Percentiles rank a stretch among this genome's conserved stretches.
These are phyloP conservation scores for Gloeostereum incarnatum DNA, from an alignment of 768 basidiomycete genomes.

Conservation along the genomic window DNA sequence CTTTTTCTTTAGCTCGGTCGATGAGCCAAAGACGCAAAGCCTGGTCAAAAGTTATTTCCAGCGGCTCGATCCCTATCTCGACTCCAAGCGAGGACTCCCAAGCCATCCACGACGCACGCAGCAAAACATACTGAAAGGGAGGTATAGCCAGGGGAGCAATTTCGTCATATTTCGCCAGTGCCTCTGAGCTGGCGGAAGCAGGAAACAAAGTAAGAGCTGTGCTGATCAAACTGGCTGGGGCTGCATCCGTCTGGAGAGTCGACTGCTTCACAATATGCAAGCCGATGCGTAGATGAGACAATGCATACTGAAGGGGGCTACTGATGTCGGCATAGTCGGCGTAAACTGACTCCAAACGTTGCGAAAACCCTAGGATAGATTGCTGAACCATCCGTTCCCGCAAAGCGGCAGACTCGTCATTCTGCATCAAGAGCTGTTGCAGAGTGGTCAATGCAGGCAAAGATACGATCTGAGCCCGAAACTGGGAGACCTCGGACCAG, in stretches of 20 bases:
- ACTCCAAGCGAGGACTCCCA: slow-evolving; percentile 36
- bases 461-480: slow-evolving; percentile 49
- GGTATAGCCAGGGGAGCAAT: slow-evolving; percentile 18
- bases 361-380: slow-evolving; percentile 69
- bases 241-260: slow-evolving; percentile 12
- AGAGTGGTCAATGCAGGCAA: slow-evolving; percentile 42
- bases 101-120: slow-evolving; percentile 37
- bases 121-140: slow-evolving; percentile 33
- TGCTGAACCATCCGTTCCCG: slow-evolving; percentile 72
- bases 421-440: slow-evolving; percentile 21
- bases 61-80: slow-evolving; percentile 17
- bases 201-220: slow-evolving; percentile 45
- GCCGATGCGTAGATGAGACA: slow-evolving; percentile 64
- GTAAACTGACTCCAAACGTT: slow-evolving; percentile 62
- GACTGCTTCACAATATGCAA: slow-evolving; percentile 40
- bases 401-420: slow-evolving; percentile 26
- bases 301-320: slow-evolving; percentile 53
- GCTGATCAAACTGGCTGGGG: slow-evolving; percentile 11
- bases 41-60: slow-evolving; percentile 58
- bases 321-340: slow-evolving; percentile 64
- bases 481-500: slow-evolving; percentile 74
- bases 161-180: slow-evolving; percentile 5
- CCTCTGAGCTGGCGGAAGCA: slow-evolving; percentile 12
- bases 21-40: slow-evolving; percentile 75
- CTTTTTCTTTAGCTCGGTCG: slow-evolving; percentile 62